Base-by-base conservation (phyloP, 805 yeast genomes). In the Myxozyma neotropica region DNA sequence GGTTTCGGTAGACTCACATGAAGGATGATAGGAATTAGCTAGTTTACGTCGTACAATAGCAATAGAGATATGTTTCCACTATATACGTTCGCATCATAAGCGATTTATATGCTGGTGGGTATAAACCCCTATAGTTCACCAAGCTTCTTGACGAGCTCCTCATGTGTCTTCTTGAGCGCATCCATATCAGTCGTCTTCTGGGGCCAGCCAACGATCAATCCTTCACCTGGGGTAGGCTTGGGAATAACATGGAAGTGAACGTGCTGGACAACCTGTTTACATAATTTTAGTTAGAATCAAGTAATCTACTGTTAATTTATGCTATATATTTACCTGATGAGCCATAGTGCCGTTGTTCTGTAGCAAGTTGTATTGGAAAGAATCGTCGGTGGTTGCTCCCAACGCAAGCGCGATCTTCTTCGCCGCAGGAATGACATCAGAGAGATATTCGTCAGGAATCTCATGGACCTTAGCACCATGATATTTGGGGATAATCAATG, bases 211-310 rank as follows among this genome's bases (percentile, higher is more conserved):
- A 93, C 90, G 36, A 80, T 81, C 64, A 93, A 80, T 0, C 99
- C 99, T 19, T 92, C 78, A 42, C 81, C 80, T 1, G 74, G 77
- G 68, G 85, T 86, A 59, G 81, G 81, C 81, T 93, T 93, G 52
- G 99, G 99, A 72, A 93, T 93, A 73, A 93, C 83, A 74, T 93
- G 99, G 82, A 94, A 88, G 74, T 93, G 99, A 59, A 94, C 97
- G 73, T 93, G 99, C 67, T 88, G 94, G 58, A 94, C 98, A 57
- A 81, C 87, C 66, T 62, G 33, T 29, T 29, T 29, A 29, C 33
- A 29, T 6, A 29, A n/a, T n/a, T 29, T 6, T 29, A 29, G 33
- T 29, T 33, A 19, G 27, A 27, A 3, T 21, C 13, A n/a, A 38
- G 17, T n/a, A 5, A 19, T 7, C 4, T 19, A 3, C 10, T 15